These are phyloP conservation scores for Lyophyllum decastes DNA, from an alignment of 768 basidiomycete species.

Conservation along the genomic window DNA sequence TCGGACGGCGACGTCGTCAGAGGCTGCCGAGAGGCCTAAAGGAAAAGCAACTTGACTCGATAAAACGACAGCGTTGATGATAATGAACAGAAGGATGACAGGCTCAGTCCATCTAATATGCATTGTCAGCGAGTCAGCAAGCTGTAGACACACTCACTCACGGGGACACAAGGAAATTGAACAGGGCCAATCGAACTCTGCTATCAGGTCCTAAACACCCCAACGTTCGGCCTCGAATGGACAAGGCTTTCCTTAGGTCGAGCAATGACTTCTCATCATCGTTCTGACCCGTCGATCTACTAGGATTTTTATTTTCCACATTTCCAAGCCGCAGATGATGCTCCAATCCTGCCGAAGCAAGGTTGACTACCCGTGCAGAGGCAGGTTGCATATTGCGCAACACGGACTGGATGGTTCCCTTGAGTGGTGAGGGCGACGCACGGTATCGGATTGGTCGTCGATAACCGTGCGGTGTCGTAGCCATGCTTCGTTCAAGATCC, in stretches of 20 bases:
- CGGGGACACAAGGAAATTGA: constrained; percentile 68
- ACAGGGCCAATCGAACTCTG: constrained; percentile 61
- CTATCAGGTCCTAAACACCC: constrained; percentile 75
- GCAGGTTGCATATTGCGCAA: constrained; percentile 60
- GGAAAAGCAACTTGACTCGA: constrained; percentile 76
- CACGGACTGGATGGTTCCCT: constrained; percentile 61
- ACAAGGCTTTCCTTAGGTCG: constrained; percentile 45
- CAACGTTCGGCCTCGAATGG: constrained; percentile 78
- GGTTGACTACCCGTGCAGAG: constrained; percentile 81
- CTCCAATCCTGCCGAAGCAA: constrained; percentile 62
- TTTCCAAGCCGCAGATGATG: constrained; percentile 59
- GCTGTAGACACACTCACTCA: constrained; percentile 41
- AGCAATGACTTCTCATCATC: constrained; percentile 36
- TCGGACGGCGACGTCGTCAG: constrained; percentile 39
- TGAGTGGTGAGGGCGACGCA: constrained; percentile 56
- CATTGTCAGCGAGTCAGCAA: neutral
- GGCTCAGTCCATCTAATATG: constrained; percentile 81
- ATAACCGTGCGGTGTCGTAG: constrained; percentile 36
- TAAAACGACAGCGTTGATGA: constrained; percentile 80
- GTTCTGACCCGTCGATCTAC: constrained; percentile 16
- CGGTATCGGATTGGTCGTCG: constrained; percentile 54
- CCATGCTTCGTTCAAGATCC: constrained; percentile 54
- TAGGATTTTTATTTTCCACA: constrained; percentile 31
- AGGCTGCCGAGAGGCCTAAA: constrained; percentile 53
- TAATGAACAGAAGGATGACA: constrained; percentile 76